Base-by-base conservation (phyloP, 108 stramenopile species). In the Fistulifera pelliculosa region DNA sequence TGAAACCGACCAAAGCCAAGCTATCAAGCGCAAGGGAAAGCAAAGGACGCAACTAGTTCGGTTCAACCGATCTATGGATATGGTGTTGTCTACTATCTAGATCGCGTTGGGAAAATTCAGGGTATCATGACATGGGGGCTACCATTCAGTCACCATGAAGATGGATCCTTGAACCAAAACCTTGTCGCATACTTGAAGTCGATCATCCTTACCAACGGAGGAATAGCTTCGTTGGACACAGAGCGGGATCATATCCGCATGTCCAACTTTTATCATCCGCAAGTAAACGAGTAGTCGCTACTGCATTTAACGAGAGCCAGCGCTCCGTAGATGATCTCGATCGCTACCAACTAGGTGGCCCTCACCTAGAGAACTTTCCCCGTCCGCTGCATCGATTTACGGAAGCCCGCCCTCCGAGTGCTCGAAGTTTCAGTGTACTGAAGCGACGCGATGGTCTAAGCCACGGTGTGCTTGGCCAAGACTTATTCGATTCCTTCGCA, bases 51-150 rank as follows among this genome's bases (percentile, higher is more conserved):
- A 17, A 45, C 44, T 21, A 45, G 21, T 45, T 23, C 6, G 24
- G 10, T 49, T 15, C 49, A 38, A 51, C 73, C 81, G 0, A 67
- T 85, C 0, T 92, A 83, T 69, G 90, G 90, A 41, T 67, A 75
- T 52, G 90, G 90, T 17, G 70, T 83, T 51, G 79, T 92, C 12
- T 92, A 66, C 49, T 92, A 92, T 55, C 49, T 87, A 11, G 83
- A 85, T 69, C 73, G 67, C 23, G 64, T 68, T 68, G 86, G 86
- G 10, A 61, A 55, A 49, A 73, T 87, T n/a, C 68, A 69, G 25
- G 90, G 90, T 12, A 66, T 92, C 11, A 87, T 87, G 83, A 76
- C 76, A 1, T 92, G 90, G 90, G 90, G 90, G 6, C 45, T 92
- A 44, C 90, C 90, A 17, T 83, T 85, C 58, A 41, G 69, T 8